Conservation (phyloP, 1,284 basidiomycete species). For the Mrakiaceae sp. region DNA sequence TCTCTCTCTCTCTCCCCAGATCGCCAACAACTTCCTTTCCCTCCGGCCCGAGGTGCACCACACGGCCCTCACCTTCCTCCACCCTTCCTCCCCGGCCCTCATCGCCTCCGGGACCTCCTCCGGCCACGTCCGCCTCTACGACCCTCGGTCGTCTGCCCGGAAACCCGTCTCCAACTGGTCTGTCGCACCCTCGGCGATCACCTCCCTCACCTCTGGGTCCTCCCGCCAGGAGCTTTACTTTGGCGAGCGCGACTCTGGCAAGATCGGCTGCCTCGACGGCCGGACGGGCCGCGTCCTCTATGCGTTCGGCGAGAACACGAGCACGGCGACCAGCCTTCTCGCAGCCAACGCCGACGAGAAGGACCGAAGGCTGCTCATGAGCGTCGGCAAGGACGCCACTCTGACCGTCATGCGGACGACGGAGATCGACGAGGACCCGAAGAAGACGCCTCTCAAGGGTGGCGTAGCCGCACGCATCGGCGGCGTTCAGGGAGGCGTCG, state of each 20-base stretch:
- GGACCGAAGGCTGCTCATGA: conserved; percentile 24
- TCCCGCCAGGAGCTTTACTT: conserved; percentile 3
- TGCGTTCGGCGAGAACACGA: conserved; percentile 43
- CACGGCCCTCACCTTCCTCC: conserved; percentile 50
- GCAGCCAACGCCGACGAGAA: conserved; percentile 21
- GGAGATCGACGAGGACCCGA: conserved; percentile 43
- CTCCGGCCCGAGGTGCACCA: conserved; percentile 74
- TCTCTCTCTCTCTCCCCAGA: conserved; percentile 33
- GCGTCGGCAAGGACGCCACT: conserved; percentile 31
- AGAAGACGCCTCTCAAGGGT: conserved; percentile 42
- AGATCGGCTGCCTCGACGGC: conserved; percentile 51
- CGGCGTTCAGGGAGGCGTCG: conserved; percentile 25
- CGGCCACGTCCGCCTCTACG: conserved; percentile 67
- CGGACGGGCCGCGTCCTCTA: conserved; percentile 61
- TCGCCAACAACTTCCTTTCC: conserved; percentile 62
- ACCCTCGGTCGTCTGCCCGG: conserved; percentile 60
- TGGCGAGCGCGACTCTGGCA: conserved; percentile 11
- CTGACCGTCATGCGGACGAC: conserved; percentile 59
- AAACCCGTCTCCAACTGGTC: conserved; percentile 17
- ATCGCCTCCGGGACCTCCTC: conserved; percentile 63
- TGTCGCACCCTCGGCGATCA: neutral
- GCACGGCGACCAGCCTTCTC: conserved; percentile 28
- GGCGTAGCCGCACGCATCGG: conserved; percentile 43
- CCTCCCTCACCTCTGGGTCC: neutral
- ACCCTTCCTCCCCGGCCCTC: conserved; percentile 23